A percentile compares a stretch with the other conserved stretches of the same genome.
Conservation (phyloP, 1,284 basidiomycete species). For the Cronartium quercuum region DNA sequence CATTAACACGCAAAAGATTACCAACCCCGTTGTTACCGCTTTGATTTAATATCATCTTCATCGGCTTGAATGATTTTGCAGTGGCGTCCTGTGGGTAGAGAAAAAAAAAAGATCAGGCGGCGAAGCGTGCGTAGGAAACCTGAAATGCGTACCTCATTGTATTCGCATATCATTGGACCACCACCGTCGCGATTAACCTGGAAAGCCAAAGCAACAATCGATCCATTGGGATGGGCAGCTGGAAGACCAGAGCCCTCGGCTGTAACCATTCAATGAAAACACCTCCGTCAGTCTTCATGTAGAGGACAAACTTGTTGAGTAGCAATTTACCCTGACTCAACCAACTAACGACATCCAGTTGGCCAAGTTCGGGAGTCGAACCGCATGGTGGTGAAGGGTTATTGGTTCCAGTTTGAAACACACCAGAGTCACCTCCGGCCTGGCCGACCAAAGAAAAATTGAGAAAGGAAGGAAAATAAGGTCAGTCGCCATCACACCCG, state of each 20-base stretch:
- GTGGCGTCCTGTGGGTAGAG: slow-evolving; percentile 16
- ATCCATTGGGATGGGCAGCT: slow-evolving; percentile 22
- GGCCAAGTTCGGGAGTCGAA: slow-evolving; percentile 19
- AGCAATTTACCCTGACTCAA: slow-evolving; percentile 4
- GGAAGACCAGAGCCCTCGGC: slow-evolving; percentile 28
- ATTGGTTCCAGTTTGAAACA: slow-evolving; percentile 33
- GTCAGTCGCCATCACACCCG: too few relatives aligned
- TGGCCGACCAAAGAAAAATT: background rate
- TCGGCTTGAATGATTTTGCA: slow-evolving; percentile 24
- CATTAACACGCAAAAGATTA: background rate
- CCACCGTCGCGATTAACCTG: slow-evolving; percentile 34
- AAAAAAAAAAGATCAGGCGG: background rate
- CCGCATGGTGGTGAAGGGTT: slow-evolving; percentile 16
- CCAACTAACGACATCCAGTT: slow-evolving; percentile 14
- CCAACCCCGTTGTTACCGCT: slow-evolving; percentile 19
- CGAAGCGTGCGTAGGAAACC: background rate
- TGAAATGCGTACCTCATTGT: slow-evolving; percentile 1
- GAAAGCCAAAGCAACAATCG: slow-evolving; percentile 19
- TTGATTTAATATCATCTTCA: slow-evolving; percentile 26
- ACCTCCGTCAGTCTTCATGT: background rate
- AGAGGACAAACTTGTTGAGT: background rate
- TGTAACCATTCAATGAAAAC: background rate
- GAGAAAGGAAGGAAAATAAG: background rate
- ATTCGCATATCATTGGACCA: slow-evolving; percentile 33
- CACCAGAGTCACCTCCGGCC: slow-evolving; percentile 31